Percentiles rank a stretch among this genome's conserved stretches.
Conservation (phyloP, 805 yeast species). For the Hanseniaspora occidentalis region DNA sequence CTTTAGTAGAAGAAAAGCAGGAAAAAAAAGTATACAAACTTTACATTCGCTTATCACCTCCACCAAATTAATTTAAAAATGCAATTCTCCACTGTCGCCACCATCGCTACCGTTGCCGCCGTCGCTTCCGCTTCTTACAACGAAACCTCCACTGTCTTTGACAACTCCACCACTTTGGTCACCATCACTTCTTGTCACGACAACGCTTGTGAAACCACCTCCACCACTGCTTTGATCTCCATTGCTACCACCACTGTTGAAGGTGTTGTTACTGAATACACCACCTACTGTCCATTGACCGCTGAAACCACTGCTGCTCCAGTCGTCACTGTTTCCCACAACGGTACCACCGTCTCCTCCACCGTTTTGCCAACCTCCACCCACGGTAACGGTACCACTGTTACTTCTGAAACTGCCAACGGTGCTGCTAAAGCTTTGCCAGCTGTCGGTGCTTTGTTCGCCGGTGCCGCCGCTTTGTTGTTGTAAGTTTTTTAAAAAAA, state of each 20-base stretch:
- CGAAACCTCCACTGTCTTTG: slow-evolving; percentile 16
- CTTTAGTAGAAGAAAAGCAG: neutral
- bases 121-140: slow-evolving; percentile 13
- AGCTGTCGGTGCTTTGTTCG: slow-evolving; percentile 36
- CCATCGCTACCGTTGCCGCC: slow-evolving; percentile 18
- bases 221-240: slow-evolving; percentile 24
- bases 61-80: slow-evolving; percentile 15
- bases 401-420: slow-evolving; percentile 4
- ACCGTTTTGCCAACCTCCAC: slow-evolving; percentile 19
- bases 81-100: slow-evolving; percentile 30
- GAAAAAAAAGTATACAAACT: neutral
- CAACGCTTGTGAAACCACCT: slow-evolving; percentile 22
- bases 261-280: slow-evolving; percentile 27
- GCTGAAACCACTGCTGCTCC: slow-evolving; percentile 20
- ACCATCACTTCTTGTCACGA: slow-evolving; percentile 26
- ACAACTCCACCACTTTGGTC: slow-evolving; percentile 22
- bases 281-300: slow-evolving; percentile 24
- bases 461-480: slow-evolving; percentile 38
- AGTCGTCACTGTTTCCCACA: slow-evolving; percentile 25
- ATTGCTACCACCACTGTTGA: slow-evolving; percentile 24
- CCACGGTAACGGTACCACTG: slow-evolving; percentile 1
- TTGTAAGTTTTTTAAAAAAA: slow-evolving; percentile 23
- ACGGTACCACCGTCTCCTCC: slow-evolving; percentile 17
- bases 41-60: slow-evolving; percentile 17
- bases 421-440: slow-evolving; percentile 34